Evolutionary conservation across 805 yeast genomes (phyloP), one percentile per base, ranked within the genome.

Genomic region (Isabelozyma pseudorhagii): DNA sequence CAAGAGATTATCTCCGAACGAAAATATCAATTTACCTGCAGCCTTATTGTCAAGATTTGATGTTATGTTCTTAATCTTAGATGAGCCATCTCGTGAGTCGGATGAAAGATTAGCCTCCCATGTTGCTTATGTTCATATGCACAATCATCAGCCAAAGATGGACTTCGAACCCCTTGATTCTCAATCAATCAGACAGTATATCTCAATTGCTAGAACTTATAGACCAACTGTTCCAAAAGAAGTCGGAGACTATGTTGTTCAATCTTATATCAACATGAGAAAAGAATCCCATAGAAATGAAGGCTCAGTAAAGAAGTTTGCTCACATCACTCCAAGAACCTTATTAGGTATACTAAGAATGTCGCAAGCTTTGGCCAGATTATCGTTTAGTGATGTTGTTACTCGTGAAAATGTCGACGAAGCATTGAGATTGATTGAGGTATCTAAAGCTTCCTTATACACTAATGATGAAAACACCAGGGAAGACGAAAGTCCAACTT

Each of bases 11-110:
- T 87, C 97, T 7, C 97, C 99, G 3, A 85, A 91, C 54, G 97
- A 94, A 62, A 94, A 94, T 69, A 93, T 94, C 67, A 94, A 94
- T 63, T 76, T 94, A 51, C 99, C 99, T 5, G 97, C 98, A 0
- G 99, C 99, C 0, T 77, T 94, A 58, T 75, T 94, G 46, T 93
- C 98, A 36, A 86, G 99, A 73, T 94, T 94, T 67, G 99, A 94
- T 70, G 79, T 94, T 45, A 71, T 94, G 70, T 94, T 87, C 67
- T 75, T 94, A 65, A 80, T 94, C 54, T 79, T 94, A 55, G 99
- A 94, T 72, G 80, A 81, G 55, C 97, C 98, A 40, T 75, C 80
- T 17, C 78, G 85, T 57, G 96, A 89, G 52, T 72, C 75, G 41
- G 99, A 94, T 71, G 90, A 86, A 64, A 80, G 83, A 64, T 78